phyloP scores from a whole-genome alignment of 164 flowering plant species.

The Aristolochia contorta region DNA sequence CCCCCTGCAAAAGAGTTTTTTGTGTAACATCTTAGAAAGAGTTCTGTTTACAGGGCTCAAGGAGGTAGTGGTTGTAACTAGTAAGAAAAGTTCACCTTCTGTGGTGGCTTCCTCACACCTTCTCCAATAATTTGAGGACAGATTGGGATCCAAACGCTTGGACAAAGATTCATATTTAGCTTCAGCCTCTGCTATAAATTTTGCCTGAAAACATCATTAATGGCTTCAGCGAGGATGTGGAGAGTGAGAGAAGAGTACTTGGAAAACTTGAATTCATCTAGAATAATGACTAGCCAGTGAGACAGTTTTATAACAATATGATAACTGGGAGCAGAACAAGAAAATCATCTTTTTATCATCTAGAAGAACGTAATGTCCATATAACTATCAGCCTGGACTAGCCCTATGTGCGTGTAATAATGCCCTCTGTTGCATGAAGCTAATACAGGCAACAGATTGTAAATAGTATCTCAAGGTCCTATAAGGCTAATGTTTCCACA shows the following conservation, averaged over 20 bases:
- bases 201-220: conserved; percentile 37
- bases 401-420: neutral
- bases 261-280: neutral
- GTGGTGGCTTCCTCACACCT: conserved; percentile 94
- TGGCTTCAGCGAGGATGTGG: neutral
- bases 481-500: too few relatives aligned
- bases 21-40: neutral
- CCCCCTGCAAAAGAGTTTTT: conserved; percentile 45
- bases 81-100: conserved; percentile 44
- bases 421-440: too few relatives aligned
- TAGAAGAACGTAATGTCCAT: too few relatives aligned
- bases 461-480: neutral
- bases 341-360: too few relatives aligned
- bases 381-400: neutral
- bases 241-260: neutral
- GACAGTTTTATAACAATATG: too few relatives aligned
- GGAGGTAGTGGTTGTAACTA: too few relatives aligned
- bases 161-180: conserved; percentile 46
- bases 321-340: too few relatives aligned
- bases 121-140: conserved; percentile 44
- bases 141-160: conserved; percentile 53
- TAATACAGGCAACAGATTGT: neutral
- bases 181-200: conserved; percentile 69
- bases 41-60: neutral
- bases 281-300: too few relatives aligned